A percentile compares a stretch with the other conserved stretches of the same genome.
Conservation (phyloP, 2,329 filamentous ascomycete genomes). For the Ophiognomonia clavigignenti-juglandacearum region DNA sequence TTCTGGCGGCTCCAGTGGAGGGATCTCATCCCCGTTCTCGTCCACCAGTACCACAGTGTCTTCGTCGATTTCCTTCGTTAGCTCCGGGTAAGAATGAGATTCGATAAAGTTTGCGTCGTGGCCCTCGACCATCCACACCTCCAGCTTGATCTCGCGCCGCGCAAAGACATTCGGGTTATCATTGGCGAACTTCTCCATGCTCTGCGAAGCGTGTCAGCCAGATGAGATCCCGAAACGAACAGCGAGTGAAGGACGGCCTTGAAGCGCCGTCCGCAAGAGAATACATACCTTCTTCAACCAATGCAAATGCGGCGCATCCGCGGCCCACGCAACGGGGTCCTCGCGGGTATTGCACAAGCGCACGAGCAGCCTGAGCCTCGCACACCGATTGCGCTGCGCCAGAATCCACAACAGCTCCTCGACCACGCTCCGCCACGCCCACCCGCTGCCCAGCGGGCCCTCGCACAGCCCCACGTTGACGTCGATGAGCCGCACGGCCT, state of each 20-base stretch:
- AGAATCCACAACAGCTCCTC: constrained; percentile 23
- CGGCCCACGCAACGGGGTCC: neutral
- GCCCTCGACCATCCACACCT: constrained; percentile 13
- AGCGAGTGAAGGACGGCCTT: too few relatives aligned
- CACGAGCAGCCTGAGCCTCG: constrained; percentile 26
- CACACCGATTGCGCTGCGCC: constrained; percentile 22
- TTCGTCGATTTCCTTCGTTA: neutral
- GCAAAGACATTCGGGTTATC: constrained; percentile 9
- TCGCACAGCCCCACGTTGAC: constrained; percentile 27
- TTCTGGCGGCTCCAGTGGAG: neutral
- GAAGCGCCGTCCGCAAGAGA: neutral
- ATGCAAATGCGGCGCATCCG: neutral
- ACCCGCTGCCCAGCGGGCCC: constrained; percentile 20
- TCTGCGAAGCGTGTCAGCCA: neutral
- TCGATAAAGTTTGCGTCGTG: neutral
- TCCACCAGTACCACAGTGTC: neutral
- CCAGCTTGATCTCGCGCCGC: constrained; percentile 1
- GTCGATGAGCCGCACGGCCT: constrained; percentile 26
- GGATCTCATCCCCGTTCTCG: neutral
- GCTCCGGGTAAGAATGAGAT: too few relatives aligned
- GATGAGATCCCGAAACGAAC: neutral
- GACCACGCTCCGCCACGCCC: constrained; percentile 24
- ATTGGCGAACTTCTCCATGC: neutral
- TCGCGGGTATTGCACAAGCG: constrained; percentile 21
- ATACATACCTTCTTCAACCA: constrained; percentile 1